phyloP scores from a whole-genome alignment of 2,329 filamentous ascomycete genomes.

The Penicillium sp. region DNA sequence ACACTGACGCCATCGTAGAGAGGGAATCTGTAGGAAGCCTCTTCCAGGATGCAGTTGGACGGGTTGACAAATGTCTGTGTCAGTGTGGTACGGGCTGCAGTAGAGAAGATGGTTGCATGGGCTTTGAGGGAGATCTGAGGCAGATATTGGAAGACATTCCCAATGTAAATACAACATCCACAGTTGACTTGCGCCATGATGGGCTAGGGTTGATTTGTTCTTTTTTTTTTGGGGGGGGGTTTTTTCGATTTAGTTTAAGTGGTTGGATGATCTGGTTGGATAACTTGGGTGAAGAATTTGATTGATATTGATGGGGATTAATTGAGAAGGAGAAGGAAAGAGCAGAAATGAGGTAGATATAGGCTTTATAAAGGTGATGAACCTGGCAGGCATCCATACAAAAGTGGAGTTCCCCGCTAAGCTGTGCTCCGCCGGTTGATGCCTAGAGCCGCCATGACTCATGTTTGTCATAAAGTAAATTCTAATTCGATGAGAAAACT shows the following conservation, averaged over 20 bases:
- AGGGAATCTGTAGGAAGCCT: slow-evolving; percentile 68
- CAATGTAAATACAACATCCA: slow-evolving; percentile 6
- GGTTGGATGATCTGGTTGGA: no score
- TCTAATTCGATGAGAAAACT: not conserved
- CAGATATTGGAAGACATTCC: slow-evolving; percentile 47
- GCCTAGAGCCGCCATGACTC: not conserved
- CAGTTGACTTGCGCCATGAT: not conserved
- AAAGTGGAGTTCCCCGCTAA: not conserved
- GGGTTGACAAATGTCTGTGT: slow-evolving; percentile 65
- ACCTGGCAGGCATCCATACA: not conserved
- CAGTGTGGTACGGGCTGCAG: slow-evolving; percentile 52
- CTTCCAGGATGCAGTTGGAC: slow-evolving; percentile 44
- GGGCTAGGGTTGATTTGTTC: not conserved
- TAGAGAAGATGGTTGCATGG: slow-evolving; percentile 62
- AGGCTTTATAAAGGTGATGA: not conserved
- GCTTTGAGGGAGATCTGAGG: slow-evolving; percentile 59
- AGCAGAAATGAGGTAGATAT: not conserved
- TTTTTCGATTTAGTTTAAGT: no score
- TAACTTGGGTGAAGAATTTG: no score
- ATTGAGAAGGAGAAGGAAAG: not conserved
- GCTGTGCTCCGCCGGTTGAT: not conserved
- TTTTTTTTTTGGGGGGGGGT: no score
- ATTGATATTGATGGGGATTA: not conserved
- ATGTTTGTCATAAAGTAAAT: not conserved
- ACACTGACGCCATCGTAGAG: slow-evolving; percentile 72